A percentile compares a stretch with the other conserved stretches of the same genome.
phyloP scores from a whole-genome alignment of 2,329 filamentous ascomycete genomes.

The Coniochaeta ligniaria region DNA sequence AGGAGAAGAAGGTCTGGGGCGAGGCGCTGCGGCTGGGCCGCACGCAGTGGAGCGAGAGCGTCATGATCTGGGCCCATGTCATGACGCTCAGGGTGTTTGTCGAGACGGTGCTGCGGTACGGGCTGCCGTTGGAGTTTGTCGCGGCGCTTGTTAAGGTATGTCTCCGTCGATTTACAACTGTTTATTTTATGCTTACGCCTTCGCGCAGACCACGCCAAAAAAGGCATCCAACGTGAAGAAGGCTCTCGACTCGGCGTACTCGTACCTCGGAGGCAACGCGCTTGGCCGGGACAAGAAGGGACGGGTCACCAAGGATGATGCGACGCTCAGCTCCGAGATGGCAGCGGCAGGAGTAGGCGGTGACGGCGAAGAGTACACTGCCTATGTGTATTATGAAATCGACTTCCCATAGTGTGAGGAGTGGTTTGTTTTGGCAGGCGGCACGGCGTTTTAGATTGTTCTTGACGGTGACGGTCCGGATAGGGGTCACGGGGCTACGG shows the following conservation, averaged over 20 bases:
- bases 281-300: conserved; percentile 93
- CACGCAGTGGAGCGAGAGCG: conserved; percentile 91
- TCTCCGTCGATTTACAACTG: not conserved
- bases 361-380: conserved; percentile 79
- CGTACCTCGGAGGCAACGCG: conserved; percentile 89
- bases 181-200: conserved; percentile 3
- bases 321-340: conserved; percentile 71
- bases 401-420: conserved; percentile 51
- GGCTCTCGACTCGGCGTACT: conserved; percentile 78
- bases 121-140: conserved; percentile 83
- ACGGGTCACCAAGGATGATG: conserved; percentile 83
- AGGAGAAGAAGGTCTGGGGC: conserved; percentile 88
- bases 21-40: conserved; percentile 81
- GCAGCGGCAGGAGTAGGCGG: conserved; percentile 63
- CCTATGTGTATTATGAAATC: conserved; percentile 96
- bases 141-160: conserved; percentile 73
- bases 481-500: not conserved
- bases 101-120: conserved; percentile 95
- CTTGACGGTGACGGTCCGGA: not conserved
- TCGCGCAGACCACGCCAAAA: conserved; percentile 69
- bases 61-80: conserved; percentile 94
- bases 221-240: conserved; percentile 68
- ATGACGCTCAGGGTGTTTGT: conserved; percentile 90
- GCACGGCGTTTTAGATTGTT: not conserved
- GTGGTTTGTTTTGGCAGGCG: not conserved